These are phyloP conservation scores for Ballota nigra DNA, from an alignment of 257 asterid species.

Conservation along the genomic window DNA sequence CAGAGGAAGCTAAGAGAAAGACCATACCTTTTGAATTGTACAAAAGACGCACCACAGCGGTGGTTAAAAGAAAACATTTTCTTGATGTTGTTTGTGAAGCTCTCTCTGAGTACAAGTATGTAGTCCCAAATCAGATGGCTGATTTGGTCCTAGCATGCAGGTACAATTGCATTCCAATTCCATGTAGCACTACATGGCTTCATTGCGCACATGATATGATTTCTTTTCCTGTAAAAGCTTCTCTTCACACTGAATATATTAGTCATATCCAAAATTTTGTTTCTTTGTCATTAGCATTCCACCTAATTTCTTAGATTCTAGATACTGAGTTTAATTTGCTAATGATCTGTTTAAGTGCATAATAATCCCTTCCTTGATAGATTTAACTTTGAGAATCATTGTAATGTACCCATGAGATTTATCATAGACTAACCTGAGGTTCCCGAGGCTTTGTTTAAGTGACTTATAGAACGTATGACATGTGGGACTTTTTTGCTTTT, in stretches of 20 bases:
- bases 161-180: conserved; percentile 35
- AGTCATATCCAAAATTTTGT: not conserved
- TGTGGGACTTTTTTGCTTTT: not conserved
- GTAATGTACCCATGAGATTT: not conserved
- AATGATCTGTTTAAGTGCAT: not conserved
- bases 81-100: conserved; percentile 76
- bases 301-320: not conserved
- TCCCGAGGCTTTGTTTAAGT: not conserved
- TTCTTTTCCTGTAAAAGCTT: not conserved
- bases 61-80: conserved; percentile 59
- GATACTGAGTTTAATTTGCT: not conserved
- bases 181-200: not conserved
- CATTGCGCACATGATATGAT: not conserved
- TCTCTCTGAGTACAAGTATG: conserved; percentile 84
- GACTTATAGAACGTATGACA: not conserved
- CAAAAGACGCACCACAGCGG: conserved; percentile 79
- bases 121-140: conserved; percentile 86
- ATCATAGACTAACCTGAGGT: not conserved
- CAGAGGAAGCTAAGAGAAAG: conserved; percentile 40
- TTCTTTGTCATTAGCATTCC: not conserved
- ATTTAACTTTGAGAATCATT: not conserved
- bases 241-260: not conserved
- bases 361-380: not conserved
- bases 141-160: conserved; percentile 86
- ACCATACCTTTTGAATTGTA: conserved; percentile 72